Evolutionary conservation across 352 stramenopile species (phyloP), one percentile per base, ranked within the genome.

Genomic region (Globisporangium perplexum): DNA sequence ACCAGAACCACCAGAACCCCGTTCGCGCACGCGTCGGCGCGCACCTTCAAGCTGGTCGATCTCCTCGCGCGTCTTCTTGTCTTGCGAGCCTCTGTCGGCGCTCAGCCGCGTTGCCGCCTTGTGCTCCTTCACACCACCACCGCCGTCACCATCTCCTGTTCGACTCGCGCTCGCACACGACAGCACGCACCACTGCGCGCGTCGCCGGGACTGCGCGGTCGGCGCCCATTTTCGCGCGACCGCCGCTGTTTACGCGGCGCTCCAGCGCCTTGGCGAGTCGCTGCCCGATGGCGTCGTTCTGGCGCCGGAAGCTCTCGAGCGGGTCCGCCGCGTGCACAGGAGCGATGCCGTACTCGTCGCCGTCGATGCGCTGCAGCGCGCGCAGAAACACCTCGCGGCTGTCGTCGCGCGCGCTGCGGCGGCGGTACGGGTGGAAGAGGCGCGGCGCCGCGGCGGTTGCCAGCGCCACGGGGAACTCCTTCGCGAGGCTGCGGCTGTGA

Each of bases 21-120:
- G n/a, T n/a, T n/a, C n/a, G n/a, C n/a, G n/a, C n/a, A n/a, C n/a
- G n/a, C n/a, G n/a, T n/a, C n/a, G n/a, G n/a, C 33, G 33, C 33
- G 22, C 31, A 71, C 74, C 63, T 77, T 81, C 72, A 3, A 85
- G 44, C 42, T 79, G 62, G 12, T 65, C 57, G 55, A 86, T 86
- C 50, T 83, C 72, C 17, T 77, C 62, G 30, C 70, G 48, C 6
- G 69, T 60, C 55, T 58, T 66, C 55, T 47, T 22, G 24, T 60
- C 36, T 31, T 55, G 53, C 22, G 22, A 43, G 22, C 58, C 53
- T 20, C 57, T 24, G 11, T 39, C 55, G 14, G n/a, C 38, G 20
- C 48, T 57, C 4, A 33, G 20, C 42, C 38, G n/a, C 15, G 7
- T 2, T 1, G 46, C 41, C 23, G 36, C 14, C 52, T 66, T 47